Percentiles rank a stretch among this genome's conserved stretches.
These are phyloP conservation scores for Cladophialophora yegresii DNA, from an alignment of 2,329 filamentous ascomycete genomes.

Conservation along the genomic window DNA sequence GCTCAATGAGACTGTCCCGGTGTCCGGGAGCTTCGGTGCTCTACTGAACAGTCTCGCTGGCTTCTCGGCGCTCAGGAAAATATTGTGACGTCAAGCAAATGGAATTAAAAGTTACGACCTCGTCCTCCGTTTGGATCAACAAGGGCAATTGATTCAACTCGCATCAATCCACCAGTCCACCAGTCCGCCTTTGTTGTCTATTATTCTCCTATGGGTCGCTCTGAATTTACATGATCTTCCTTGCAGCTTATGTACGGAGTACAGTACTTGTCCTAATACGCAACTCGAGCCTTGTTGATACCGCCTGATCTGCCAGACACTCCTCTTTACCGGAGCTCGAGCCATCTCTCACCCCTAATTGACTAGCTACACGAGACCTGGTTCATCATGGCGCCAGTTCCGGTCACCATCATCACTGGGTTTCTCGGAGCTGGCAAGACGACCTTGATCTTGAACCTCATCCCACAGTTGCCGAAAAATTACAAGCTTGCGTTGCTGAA, in stretches of 20 bases:
- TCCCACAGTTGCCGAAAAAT: slow-evolving; percentile 81
- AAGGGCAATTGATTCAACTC: not conserved
- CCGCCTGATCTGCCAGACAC: not conserved
- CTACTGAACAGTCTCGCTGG: not conserved
- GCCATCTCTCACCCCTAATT: not conserved
- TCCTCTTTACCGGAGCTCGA: not conserved
- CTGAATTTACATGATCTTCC: not conserved
- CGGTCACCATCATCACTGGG: slow-evolving; percentile 92
- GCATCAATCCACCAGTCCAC: no score
- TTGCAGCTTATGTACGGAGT: not conserved
- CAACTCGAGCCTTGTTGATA: not conserved
- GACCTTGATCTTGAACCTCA: slow-evolving; percentile 88
- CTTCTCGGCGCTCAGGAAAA: not conserved
- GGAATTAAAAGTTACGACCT: not conserved
- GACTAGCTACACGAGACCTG: not conserved
- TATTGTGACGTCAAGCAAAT: not conserved
- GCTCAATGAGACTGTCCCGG: no score
- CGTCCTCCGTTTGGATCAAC: not conserved
- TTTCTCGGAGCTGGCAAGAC: slow-evolving; percentile 97
- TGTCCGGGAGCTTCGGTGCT: no score
- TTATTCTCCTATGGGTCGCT: not conserved
- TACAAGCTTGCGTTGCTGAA: slow-evolving; percentile 91
- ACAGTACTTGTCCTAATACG: not conserved
- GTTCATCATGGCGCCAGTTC: slow-evolving; percentile 66
- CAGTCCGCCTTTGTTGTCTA: no score